A percentile compares a stretch with the other conserved stretches of the same genome.
Conservation (phyloP, 169 alveolate species). For the Hepatocystis sp. region DNA sequence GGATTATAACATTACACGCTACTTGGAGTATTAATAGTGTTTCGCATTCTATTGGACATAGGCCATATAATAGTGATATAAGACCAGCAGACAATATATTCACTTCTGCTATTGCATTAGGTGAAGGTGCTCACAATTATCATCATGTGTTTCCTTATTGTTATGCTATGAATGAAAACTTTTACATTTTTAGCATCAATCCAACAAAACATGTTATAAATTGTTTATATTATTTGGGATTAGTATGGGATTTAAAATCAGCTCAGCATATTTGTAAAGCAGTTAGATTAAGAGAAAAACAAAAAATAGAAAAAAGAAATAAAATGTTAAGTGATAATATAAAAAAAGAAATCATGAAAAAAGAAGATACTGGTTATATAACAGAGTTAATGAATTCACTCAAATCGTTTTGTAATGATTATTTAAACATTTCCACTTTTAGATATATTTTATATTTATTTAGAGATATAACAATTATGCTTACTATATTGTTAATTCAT, state of each 20-base stretch:
- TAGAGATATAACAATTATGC: constrained; percentile 52
- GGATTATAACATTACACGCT: constrained; percentile 86
- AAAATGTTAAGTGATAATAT: constrained; percentile 69
- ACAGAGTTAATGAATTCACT: constrained; percentile 65
- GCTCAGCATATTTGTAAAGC: constrained; percentile 71
- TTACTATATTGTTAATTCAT: constrained; percentile 52
- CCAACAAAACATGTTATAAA: constrained; percentile 66
- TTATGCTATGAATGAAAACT: constrained; percentile 88
- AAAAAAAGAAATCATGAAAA: constrained; percentile 72
- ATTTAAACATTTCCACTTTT: constrained; percentile 57
- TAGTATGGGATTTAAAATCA: constrained; percentile 74
- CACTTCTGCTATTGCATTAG: constrained; percentile 87
- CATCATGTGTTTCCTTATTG: constrained; percentile 90
- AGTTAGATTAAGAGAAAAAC: constrained; percentile 59
- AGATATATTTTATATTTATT: constrained; percentile 46
- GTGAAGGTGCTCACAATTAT: constrained; percentile 93
- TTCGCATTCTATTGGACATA: constrained; percentile 88
- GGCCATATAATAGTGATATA: constrained; percentile 78
- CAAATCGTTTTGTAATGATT: constrained; percentile 59
- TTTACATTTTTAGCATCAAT: constrained; percentile 64
- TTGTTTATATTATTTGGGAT: constrained; percentile 60
- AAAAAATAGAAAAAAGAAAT: constrained; percentile 58
- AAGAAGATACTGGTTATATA: constrained; percentile 67
- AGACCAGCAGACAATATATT: constrained; percentile 79
- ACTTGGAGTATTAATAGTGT: constrained; percentile 90